A percentile compares a stretch with the other conserved stretches of the same genome.
Conservation (phyloP, 2,329 filamentous ascomycete genomes). For the Myriosclerotinia scirpicola region DNA sequence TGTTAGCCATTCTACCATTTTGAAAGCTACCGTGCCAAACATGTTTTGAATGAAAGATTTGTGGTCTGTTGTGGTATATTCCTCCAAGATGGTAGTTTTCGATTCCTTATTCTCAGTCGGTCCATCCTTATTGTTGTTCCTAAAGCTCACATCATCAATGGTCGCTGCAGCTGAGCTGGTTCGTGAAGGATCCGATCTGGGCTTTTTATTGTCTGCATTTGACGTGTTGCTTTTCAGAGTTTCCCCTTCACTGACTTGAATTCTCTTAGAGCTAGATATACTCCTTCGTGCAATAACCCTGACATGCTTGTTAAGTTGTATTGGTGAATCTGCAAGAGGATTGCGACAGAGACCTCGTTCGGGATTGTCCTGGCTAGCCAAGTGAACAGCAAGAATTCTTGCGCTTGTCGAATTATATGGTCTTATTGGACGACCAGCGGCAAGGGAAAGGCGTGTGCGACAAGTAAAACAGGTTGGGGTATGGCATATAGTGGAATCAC, state of each 20-base stretch:
- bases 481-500: conserved; percentile 64
- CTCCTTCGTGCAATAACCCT: conserved; percentile 4
- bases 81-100: conserved; percentile 25
- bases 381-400: conserved; percentile 73
- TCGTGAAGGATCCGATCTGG: background rate
- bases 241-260: conserved; percentile 1
- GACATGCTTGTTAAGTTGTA: conserved; percentile 18
- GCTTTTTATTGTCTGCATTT: background rate
- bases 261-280: conserved; percentile 12
- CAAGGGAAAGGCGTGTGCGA: conserved; percentile 63
- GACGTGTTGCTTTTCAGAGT: background rate
- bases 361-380: conserved; percentile 78
- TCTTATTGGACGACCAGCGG: conserved; percentile 67
- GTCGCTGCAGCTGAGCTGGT: background rate
- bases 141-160: background rate
- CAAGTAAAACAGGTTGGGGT: conserved; percentile 81
- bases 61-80: conserved; percentile 50
- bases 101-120: conserved; percentile 1
- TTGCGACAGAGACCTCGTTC: conserved; percentile 65
- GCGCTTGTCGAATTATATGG: conserved; percentile 81
- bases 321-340: conserved; percentile 25
- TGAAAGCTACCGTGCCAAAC: conserved; percentile 65
- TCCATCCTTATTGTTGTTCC: background rate
- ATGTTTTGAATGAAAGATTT: conserved; percentile 65
- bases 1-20: conserved; percentile 70